Base-by-base conservation (phyloP, 1,284 basidiomycete genomes). In the Sanghuangporus sanghuang region DNA sequence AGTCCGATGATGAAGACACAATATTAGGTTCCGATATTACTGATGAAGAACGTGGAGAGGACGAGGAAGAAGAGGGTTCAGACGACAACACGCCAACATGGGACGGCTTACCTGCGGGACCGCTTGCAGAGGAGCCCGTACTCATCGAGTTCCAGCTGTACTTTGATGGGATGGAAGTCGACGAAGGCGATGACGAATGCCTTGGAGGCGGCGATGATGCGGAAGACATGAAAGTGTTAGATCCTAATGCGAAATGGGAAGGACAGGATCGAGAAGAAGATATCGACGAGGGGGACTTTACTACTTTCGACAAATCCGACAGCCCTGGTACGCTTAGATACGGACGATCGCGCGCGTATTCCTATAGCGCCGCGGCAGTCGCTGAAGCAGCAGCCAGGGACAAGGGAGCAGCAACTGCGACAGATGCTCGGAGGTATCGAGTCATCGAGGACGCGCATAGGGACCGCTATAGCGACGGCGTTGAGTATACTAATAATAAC, bases 101-200 rank as follows among this genome's bases (percentile, higher is more conserved):
- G 63, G 63, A 64, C 18, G 64, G 61, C 18, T 38, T 27, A 2
- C 54, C 40, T 27, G 80, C 84, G 0, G 78, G 79, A 2, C 81
- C 86, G 0, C 74, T 86, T 39, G 81, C 84, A 3, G 76, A 84
- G 65, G 82, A 85, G 61, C 86, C 86, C 6, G 69, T 79, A 38
- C 74, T 84, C 53, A 80, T 87, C 65, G 85, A 88, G 68, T 88
- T 85, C 69, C 86, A 87, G 71, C 75, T 88, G 38, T 59, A 60
- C 32, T 58, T 50, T 46, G 62, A 63, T 18, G 55, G 55, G 3
- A 58, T 57, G 57, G 55, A 50, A 7, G 32, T 59, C 38, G 57
- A 60, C 7, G 44, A n/a, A 16, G 62, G 46, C 35, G 56, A 50
- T 7, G 57, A 48, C 8, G 62, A 59, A 6, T 44, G 38, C 8